These are phyloP conservation scores for Penicillium palitans DNA, from an alignment of 2,329 filamentous ascomycete genomes.

Conservation along the genomic window DNA sequence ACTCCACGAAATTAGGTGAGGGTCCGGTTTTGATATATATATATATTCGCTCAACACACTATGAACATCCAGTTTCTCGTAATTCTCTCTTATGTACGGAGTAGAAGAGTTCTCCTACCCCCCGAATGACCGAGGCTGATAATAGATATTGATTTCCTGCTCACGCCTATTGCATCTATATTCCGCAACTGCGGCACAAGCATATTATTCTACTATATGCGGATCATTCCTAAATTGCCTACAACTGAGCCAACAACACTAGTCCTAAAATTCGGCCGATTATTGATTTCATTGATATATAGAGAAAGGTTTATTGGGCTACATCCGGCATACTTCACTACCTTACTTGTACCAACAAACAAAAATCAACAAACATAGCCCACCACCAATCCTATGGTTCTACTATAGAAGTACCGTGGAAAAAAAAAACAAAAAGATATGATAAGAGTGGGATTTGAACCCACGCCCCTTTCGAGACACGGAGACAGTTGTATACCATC, in stretches of 20 bases:
- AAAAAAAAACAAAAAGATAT: conserved; percentile 6
- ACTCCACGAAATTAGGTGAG: neutral
- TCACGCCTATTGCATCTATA: neutral
- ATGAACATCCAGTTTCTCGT: neutral
- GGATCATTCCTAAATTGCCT: too few species aligned
- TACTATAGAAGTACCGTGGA: neutral
- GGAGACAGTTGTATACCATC: conserved; percentile 16
- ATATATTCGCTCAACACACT: neutral
- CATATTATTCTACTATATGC: neutral
- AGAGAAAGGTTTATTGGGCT: neutral
- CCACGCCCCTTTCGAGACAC: conserved; percentile 16
- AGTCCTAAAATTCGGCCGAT: neutral
- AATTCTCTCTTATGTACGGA: neutral
- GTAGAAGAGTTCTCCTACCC: neutral
- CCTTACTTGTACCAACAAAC: neutral
- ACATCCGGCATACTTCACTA: too few species aligned
- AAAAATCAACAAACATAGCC: neutral
- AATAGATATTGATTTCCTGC: neutral
- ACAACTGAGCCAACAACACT: neutral
- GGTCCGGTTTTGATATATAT: neutral
- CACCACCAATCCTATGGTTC: neutral
- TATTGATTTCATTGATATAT: too few species aligned
- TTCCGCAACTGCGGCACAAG: neutral
- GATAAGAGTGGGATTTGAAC: conserved; percentile 18
- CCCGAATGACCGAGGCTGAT: neutral